Percentiles rank a stretch among this genome's conserved stretches.
Evolutionary conservation across 345 rosid species (phyloP).

Genomic region (Eucalyptus viminalis): DNA sequence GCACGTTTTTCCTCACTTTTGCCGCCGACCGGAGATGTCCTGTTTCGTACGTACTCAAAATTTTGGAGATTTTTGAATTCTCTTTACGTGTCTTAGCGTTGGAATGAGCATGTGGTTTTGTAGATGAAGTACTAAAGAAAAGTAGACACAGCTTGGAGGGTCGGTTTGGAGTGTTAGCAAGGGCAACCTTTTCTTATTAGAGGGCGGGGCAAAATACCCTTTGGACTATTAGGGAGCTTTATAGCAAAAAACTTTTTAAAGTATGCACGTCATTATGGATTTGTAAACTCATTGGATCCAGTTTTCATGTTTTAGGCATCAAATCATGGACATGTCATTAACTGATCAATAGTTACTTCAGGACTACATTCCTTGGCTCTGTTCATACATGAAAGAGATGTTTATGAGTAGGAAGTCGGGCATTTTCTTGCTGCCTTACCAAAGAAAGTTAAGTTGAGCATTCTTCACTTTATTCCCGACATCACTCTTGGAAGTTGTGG

Average conservation of each 20-base stretch:
- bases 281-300: not conserved
- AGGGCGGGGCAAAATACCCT: not conserved
- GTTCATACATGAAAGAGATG: not conserved
- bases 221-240: not conserved
- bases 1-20: not conserved
- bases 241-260: not conserved
- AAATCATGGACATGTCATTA: not conserved
- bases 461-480: constrained; percentile 87
- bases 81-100: not conserved
- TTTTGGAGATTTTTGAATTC: not conserved
- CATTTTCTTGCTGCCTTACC: constrained; percentile 88
- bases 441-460: constrained; percentile 82
- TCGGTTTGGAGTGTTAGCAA: not conserved
- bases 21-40: not conserved
- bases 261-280: not conserved
- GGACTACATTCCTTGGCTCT: not conserved
- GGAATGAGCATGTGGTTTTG: not conserved
- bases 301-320: not conserved
- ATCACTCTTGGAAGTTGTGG: constrained; percentile 97
- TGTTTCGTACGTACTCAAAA: not conserved
- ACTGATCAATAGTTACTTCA: not conserved
- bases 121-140: not conserved
- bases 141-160: no score
- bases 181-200: not conserved
- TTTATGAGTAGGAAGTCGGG: constrained; percentile 62